Evolutionary conservation across 495 filamentous ascomycete species (phyloP), one percentile per base, ranked within the genome.

Genomic region (Cladorrhinum samala): DNA sequence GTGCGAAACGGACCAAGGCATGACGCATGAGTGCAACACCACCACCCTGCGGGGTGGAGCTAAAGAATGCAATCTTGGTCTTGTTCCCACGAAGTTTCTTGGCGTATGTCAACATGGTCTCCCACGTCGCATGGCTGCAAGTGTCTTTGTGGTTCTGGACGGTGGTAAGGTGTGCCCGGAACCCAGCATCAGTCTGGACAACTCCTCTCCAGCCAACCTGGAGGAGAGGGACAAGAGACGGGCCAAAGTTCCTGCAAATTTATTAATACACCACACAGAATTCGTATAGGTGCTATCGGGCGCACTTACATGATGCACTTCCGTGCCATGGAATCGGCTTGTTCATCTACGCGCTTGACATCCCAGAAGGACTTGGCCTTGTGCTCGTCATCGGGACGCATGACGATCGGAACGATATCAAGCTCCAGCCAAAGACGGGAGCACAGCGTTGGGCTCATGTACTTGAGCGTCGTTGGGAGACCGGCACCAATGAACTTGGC

Each of bases 1-100:
- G 73, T n/a, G 83, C 78, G 52, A 91, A 88, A 41, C 90, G 76
- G 24, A 91, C 77, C 19, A 93, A 74, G 14, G 90, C 87, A 70
- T 94, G 90, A 41, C 89, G 77, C 90, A 95, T 95, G 33, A 94
- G 73, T 7, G 88, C 87, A 18, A 95, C 89, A 20, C 89, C 90
- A 50, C 90, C 90, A 19, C 90, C 89, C 62, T 94, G 88, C 1
- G 90, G 89, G 1, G 90, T 93, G 38, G 83, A 81, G 58, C 84
- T 89, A 75, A 94, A 94, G 72, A 91, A 93, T 0, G 89, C 89
- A 60, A 93, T 78, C 59, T 83, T 87, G 45, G 82, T 74, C 30
- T 85, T 83, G 38, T 79, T 72, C 47, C 77, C 61, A 60, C 83
- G 87, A n/a, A 94, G 70, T 41, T 84, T 77, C 14, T 75, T 67